These are phyloP conservation scores for Paraglomus brasilianum DNA, from an alignment of 192 early-diverging fungal species.

Conservation along the genomic window DNA sequence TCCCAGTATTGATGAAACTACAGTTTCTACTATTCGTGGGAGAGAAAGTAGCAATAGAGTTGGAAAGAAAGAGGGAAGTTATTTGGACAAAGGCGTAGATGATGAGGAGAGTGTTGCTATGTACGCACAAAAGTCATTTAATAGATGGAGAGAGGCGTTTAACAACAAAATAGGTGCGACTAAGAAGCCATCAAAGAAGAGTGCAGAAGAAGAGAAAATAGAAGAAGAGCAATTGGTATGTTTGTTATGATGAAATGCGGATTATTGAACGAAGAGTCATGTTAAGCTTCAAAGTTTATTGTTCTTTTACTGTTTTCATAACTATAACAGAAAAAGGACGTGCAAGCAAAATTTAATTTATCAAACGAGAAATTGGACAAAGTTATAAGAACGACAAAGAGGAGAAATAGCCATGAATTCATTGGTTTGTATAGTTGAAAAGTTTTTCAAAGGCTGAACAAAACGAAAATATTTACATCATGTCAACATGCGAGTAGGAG, in stretches of 20 bases:
- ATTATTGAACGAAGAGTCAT: background rate
- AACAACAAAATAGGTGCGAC: background rate
- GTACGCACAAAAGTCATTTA: background rate
- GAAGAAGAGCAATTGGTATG: slow-evolving; percentile 50
- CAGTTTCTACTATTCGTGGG: background rate
- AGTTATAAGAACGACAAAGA: slow-evolving; percentile 43
- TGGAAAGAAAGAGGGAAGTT: no score
- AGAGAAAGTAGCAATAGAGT: no score
- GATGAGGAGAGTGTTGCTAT: no score
- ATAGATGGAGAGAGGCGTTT: background rate
- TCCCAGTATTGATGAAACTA: background rate
- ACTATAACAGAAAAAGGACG: slow-evolving; percentile 46
- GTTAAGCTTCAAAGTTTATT: background rate
- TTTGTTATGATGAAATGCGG: background rate
- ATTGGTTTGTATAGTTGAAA: slow-evolving; percentile 20
- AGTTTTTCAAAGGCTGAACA: background rate
- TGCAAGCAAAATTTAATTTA: slow-evolving; percentile 55
- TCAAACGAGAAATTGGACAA: slow-evolving; percentile 50
- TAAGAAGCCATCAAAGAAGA: background rate
- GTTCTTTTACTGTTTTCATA: background rate
- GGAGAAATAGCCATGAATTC: slow-evolving; percentile 11
- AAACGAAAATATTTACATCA: background rate
- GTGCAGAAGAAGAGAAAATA: slow-evolving; percentile 25
- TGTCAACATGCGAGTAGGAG: background rate
- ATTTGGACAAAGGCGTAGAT: no score